Conservation (phyloP, 2,329 filamentous ascomycete species). For the Fusarium domesticum region DNA sequence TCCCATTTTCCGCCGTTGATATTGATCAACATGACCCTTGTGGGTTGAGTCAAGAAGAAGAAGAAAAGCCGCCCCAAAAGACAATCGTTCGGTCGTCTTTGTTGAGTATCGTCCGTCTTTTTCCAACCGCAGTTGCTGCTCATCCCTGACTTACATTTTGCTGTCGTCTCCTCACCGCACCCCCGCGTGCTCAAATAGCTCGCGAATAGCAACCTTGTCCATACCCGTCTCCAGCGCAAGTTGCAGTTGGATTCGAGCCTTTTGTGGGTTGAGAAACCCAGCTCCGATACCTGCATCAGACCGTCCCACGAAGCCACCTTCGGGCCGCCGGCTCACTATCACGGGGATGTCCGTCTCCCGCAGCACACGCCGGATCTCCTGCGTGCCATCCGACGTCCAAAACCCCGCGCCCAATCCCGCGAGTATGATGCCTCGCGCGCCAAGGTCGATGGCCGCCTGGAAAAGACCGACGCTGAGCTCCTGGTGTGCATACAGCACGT, state of each 20-base stretch:
- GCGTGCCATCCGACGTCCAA: slow-evolving; percentile 39
- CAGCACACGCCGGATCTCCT: slow-evolving; percentile 43
- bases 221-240: slow-evolving; percentile 35
- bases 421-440: slow-evolving; percentile 53
- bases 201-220: slow-evolving; percentile 26
- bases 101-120: too few relatives aligned
- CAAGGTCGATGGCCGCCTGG: slow-evolving; percentile 45
- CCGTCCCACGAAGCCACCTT: slow-evolving; percentile 50
- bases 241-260: slow-evolving; percentile 52
- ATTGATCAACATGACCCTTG: too few relatives aligned
- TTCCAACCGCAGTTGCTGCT: not conserved
- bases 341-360: slow-evolving; percentile 46
- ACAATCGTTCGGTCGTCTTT: too few relatives aligned
- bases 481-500: slow-evolving; percentile 55
- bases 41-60: too few relatives aligned
- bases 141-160: not conserved
- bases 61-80: too few relatives aligned
- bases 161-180: slow-evolving; percentile 18
- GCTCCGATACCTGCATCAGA: slow-evolving; percentile 40
- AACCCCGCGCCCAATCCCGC: slow-evolving; percentile 55
- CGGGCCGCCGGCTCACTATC: slow-evolving; percentile 49
- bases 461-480: slow-evolving; percentile 49
- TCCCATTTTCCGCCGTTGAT: not conserved
- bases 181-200: slow-evolving; percentile 30
- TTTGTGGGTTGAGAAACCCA: slow-evolving; percentile 55